phyloP scores from a whole-genome alignment of 208 protist species.

The Naegleria gruberi region DNA sequence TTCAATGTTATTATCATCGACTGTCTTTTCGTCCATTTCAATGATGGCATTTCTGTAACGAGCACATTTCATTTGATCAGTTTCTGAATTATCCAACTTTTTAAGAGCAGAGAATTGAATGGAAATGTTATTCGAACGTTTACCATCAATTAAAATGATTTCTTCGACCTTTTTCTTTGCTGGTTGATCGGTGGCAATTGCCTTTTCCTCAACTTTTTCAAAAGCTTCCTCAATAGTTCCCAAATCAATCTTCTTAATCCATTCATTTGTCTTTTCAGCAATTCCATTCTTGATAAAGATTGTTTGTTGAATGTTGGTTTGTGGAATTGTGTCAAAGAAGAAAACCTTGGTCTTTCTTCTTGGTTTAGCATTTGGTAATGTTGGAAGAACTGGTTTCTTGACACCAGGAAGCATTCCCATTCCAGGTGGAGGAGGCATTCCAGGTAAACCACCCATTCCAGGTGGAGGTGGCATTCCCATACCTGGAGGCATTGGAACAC shows the following conservation, averaged over 20 bases:
- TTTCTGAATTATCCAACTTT: background rate
- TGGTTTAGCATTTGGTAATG: background rate
- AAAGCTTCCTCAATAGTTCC: background rate
- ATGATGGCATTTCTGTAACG: constrained; percentile 1
- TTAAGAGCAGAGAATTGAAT: background rate
- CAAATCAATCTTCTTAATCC: background rate
- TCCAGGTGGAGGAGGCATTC: background rate
- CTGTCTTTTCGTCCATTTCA: background rate
- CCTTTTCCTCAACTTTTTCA: background rate
- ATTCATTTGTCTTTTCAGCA: background rate
- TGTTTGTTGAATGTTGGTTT: background rate
- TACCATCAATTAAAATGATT: background rate
- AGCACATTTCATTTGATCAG: background rate
- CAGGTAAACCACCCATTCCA: background rate
- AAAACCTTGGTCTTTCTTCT: background rate
- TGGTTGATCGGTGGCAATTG: background rate
- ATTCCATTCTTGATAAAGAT: background rate
- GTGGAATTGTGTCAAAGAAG: background rate
- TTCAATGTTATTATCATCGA: background rate
- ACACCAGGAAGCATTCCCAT: background rate
- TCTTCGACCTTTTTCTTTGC: background rate
- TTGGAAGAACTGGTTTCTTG: background rate
- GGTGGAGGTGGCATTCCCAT: background rate
- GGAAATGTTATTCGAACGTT: background rate
- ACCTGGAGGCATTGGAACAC: background rate